phyloP scores from a whole-genome alignment of 768 basidiomycete species.

The Paxillus rubicundulus region DNA sequence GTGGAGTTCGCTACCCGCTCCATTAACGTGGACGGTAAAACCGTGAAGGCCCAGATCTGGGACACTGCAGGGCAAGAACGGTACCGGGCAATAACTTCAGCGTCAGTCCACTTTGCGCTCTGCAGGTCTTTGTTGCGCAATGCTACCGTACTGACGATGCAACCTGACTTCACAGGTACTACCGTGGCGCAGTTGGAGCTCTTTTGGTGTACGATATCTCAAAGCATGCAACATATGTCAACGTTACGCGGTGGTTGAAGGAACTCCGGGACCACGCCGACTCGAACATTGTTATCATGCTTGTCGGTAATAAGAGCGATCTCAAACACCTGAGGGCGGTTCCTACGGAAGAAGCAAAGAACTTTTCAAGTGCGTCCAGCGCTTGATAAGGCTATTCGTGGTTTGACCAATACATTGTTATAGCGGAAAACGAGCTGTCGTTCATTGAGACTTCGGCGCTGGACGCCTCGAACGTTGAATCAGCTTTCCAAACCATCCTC shows the following conservation, averaged over 20 bases:
- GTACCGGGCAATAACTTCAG: conserved; percentile 96
- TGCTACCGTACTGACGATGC: background rate
- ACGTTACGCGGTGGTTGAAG: conserved; percentile 95
- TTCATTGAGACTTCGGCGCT: conserved; percentile 99
- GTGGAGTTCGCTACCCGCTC: conserved; percentile 98
- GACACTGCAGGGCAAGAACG: conserved; percentile 98
- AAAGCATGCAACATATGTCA: conserved; percentile 91
- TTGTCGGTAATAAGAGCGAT: conserved; percentile 98
- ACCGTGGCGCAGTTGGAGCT: conserved; percentile 94
- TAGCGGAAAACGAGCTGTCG: conserved; percentile 87
- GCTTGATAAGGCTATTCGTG: background rate
- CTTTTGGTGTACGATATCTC: conserved; percentile 93
- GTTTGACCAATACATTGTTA: conserved; percentile 1
- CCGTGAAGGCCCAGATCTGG: conserved; percentile 98
- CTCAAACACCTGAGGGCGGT: conserved; percentile 96
- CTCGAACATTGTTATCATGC: conserved; percentile 92
- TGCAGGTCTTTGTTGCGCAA: background rate
- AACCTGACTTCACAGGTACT: conserved; percentile 59
- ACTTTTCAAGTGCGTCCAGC: conserved; percentile 70
- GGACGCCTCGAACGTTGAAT: conserved; percentile 98
- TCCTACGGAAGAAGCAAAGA: conserved; percentile 95
- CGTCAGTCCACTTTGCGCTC: conserved; percentile 46
- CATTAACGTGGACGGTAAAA: conserved; percentile 94
- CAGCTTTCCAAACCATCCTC: conserved; percentile 95
- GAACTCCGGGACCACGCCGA: conserved; percentile 94